Percentiles rank a stretch among this genome's conserved stretches.
phyloP scores from a whole-genome alignment of 257 asterid genomes.

The Rauvolfia tetraphylla region DNA sequence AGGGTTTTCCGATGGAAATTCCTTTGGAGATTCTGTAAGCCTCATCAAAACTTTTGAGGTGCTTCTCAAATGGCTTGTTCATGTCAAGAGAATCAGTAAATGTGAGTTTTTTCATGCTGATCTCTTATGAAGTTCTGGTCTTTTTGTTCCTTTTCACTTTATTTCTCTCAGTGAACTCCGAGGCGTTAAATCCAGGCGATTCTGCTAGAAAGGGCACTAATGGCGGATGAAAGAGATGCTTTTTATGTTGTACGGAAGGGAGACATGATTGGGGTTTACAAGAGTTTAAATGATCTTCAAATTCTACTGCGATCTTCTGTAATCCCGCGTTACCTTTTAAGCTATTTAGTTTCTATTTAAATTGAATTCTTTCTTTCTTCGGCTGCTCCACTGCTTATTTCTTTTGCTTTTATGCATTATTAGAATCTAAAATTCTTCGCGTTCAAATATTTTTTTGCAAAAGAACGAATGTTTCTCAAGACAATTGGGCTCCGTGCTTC shows the following conservation, averaged over 20 bases:
- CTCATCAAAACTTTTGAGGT: too few relatives aligned
- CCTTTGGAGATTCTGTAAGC: neutral
- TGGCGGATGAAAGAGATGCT: constrained; percentile 88
- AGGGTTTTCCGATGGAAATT: neutral
- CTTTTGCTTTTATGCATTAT: neutral
- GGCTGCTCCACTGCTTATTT: neutral
- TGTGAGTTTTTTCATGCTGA: neutral
- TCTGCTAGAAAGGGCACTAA: constrained; percentile 14
- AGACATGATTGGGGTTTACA: constrained; percentile 70
- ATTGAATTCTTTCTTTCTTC: neutral
- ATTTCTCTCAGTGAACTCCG: neutral
- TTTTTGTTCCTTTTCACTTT: neutral
- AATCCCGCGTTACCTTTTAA: constrained; percentile 21
- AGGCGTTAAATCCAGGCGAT: neutral
- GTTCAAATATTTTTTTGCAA: neutral
- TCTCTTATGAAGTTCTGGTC: neutral
- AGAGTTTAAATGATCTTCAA: constrained; percentile 84
- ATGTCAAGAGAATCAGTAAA: neutral
- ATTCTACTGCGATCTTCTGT: constrained; percentile 69
- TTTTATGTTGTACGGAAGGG: constrained; percentile 85
- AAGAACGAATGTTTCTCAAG: neutral
- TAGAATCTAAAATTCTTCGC: neutral
- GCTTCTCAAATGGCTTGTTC: neutral
- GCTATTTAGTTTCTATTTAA: neutral
- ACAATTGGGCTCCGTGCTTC: neutral